phyloP scores from a whole-genome alignment of 305 asterid species.

The Fraxinus latifolia region DNA sequence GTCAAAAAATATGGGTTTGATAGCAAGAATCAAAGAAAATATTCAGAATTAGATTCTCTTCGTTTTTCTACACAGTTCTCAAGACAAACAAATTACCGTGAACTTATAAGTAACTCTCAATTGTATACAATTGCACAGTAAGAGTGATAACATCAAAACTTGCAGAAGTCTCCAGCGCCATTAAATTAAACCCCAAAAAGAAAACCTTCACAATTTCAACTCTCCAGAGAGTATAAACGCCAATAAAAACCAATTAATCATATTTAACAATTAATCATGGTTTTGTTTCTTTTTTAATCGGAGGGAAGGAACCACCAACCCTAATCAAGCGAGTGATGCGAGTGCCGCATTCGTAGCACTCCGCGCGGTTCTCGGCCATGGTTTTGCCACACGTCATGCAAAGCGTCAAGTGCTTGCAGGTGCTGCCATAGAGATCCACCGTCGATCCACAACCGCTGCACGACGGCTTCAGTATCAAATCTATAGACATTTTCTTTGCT shows the following conservation, averaged over 20 bases:
- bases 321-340: conserved; percentile 75
- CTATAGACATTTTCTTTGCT: conserved; percentile 44
- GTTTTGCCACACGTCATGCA: conserved; percentile 77
- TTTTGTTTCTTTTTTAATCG: background rate
- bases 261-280: background rate
- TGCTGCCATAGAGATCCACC: conserved; percentile 77
- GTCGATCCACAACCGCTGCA: conserved; percentile 85
- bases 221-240: background rate
- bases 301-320: conserved; percentile 35
- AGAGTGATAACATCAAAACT: background rate
- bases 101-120: background rate
- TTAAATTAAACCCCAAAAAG: conserved; percentile 1
- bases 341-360: conserved; percentile 78
- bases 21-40: background rate
- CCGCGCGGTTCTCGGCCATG: conserved; percentile 63
- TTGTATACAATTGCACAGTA: background rate
- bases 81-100: conserved; percentile 6
- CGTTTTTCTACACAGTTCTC: background rate
- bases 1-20: background rate
- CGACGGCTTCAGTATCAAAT: conserved; percentile 79
- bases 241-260: background rate
- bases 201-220: background rate
- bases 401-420: conserved; percentile 90
- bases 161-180: background rate
- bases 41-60: background rate